Evolutionary conservation across 2,329 filamentous ascomycete genomes (phyloP), one percentile per base, ranked within the genome.

Genomic region (Xylogone sp.): DNA sequence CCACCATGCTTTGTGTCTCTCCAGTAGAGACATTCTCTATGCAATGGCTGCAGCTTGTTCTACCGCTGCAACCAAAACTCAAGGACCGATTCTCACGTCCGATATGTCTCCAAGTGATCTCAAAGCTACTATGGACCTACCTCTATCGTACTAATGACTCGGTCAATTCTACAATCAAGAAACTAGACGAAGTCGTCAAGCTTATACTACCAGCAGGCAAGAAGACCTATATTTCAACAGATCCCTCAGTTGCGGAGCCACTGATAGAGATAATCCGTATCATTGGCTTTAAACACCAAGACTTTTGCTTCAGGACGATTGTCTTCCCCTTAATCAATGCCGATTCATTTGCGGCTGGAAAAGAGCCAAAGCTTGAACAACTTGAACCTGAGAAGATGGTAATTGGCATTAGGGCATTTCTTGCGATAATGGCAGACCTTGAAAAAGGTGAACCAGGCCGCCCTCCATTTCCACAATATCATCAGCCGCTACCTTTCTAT

Each of bases 321-420:
- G 90, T 99, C n/a, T 97, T 97, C 61, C 94, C 93, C 2, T 74
- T 99, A 34, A 88, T 99, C 65, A 96, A 96, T 65, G 90, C 91
- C 1, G 93, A 97, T 48, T 75, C 91, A n/a, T 94, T 97, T 65
- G 77, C 81, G 22, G 82, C 84, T 18, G 77, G 76, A 2, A 61
- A 58, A 50, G 75, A 89, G 57, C 79, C 67, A 24, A 91, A 84
- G 64, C 88, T 97, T 22, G 94, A 97, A 64, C 90, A 95, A 64
- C 79, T 99, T 55, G 94, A 99, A 56, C 94, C 95, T 0, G 95
- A 99, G 65, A 87, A 90, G 62, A 96, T 97, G 72, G 93, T 97
- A n/a, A 88, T 99, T 60, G 94, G 92, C 2, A 99, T 99, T 56
- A 83, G 91, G 56, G 89, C 94, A 2, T 99, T 97, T 66, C 77